Evolutionary conservation across 2,329 filamentous ascomycete species (phyloP).

Genomic region (Thielaviopsis ethacetica): DNA sequence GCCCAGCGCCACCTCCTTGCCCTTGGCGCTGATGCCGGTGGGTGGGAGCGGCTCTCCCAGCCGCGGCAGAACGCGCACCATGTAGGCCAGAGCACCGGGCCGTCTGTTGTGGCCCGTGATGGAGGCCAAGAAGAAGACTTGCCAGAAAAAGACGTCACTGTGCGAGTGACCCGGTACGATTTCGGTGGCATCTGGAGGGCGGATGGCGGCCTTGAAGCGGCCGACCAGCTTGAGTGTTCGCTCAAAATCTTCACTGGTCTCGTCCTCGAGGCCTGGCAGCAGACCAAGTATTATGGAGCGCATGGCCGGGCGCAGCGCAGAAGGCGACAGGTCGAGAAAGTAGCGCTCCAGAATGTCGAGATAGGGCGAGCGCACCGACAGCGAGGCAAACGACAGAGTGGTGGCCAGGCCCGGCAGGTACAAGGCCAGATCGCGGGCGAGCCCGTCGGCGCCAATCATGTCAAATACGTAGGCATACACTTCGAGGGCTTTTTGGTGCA

Average conservation of each 20-base stretch:
- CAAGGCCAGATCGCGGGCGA: constrained; percentile 67
- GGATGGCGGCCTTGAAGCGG: constrained; percentile 54
- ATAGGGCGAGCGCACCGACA: constrained; percentile 75
- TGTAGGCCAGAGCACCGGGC: constrained; percentile 73
- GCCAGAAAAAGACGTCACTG: constrained; percentile 88
- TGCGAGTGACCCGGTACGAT: constrained; percentile 37
- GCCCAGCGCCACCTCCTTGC: constrained; percentile 19
- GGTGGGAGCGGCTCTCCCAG: constrained; percentile 31
- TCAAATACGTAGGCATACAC: constrained; percentile 84
- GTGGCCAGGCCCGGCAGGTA: constrained; percentile 83
- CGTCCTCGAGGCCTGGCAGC: constrained; percentile 82
- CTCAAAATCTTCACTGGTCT: constrained; percentile 94
- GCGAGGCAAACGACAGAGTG: constrained; percentile 83
- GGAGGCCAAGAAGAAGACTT: constrained; percentile 85
- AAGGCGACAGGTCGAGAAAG: constrained; percentile 54
- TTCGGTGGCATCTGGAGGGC: constrained; percentile 26
- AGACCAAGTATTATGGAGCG: constrained; percentile 83
- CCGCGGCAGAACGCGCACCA: constrained; percentile 59
- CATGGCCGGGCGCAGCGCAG: constrained; percentile 65
- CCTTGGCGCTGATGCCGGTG: constrained; percentile 21
- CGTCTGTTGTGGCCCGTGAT: constrained; percentile 79
- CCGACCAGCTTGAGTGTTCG: constrained; percentile 65
- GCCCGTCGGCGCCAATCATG: constrained; percentile 62
- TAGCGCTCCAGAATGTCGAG: constrained; percentile 70
- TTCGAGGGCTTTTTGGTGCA: constrained; percentile 93